Base-by-base conservation (phyloP, 1,284 basidiomycete species). In the Leccinum insigne region DNA sequence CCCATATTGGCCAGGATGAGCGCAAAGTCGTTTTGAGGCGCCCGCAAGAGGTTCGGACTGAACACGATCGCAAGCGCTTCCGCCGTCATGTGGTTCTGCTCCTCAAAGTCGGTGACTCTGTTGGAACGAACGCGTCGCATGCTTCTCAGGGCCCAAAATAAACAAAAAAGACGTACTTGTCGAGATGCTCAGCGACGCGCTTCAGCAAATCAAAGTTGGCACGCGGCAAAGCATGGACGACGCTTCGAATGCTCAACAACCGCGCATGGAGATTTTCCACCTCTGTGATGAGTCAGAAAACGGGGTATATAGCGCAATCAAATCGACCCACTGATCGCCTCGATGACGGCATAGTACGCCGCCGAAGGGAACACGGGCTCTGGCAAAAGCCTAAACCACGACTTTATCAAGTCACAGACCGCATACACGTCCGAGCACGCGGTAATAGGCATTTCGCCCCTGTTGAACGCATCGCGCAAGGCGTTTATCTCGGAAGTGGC, bases 31-130 rank as follows among this genome's bases (percentile, higher is more conserved):
- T 91, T 90, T 71, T 87, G 86, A 14, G 87, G 89, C 2, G 87
- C 86, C 40, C 87, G 85, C 61, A 89, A 76, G 63, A 94, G 77
- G 71, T 92, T 93, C 2, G 92, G 92, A 67, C 91, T 91, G 76
- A 94, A 93, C 23, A 94, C 91, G 59, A 93, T 93, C 0, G 93
- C 89, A 4, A 94, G 81, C 6, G 90, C 89, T 69, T 92, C 89
- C 0, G 91, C 87, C 2, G 90, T 92, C 93, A 94, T 94, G 67
- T 94, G 91, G 71, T 94, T 95, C 60, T 88, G 84, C 66, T 93
- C 91, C 73, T 95, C 93, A 74, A 85, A 92, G 71, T 94, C 93
- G 8, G 91, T 92, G 32, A 94, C 90, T 72, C 91, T 92, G 23
- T 16, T 8, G 21, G 72, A 3, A 64, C 26, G 44, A 32, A 64